Percentiles rank a stretch among this genome's conserved stretches.
Conservation (phyloP, 108 stramenopile genomes). For the Skeletonema costatum region DNA sequence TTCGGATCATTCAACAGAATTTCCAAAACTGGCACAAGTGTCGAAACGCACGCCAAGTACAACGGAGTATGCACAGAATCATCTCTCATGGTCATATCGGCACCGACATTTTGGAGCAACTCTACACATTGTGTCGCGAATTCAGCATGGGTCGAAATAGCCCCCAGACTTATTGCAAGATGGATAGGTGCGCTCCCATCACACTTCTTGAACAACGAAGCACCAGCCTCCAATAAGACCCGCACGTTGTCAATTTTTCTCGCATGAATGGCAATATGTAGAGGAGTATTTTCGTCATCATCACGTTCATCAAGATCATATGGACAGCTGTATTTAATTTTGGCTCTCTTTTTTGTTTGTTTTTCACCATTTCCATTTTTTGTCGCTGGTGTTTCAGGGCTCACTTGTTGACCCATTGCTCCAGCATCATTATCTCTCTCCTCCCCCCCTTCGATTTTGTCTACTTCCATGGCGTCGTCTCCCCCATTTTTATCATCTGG, state of each 20-base stretch:
- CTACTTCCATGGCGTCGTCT: constrained; percentile 15
- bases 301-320: constrained; percentile 87
- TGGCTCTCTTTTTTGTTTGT: constrained; percentile 39
- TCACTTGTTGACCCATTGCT: constrained; percentile 17
- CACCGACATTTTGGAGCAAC: constrained; percentile 59
- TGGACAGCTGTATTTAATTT: constrained; percentile 65
- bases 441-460: not conserved
- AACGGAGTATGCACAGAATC: constrained; percentile 85
- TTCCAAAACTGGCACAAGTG: constrained; percentile 64
- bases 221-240: constrained; percentile 75
- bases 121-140: constrained; percentile 78
- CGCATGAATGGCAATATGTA: constrained; percentile 86
- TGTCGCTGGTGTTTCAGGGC: constrained; percentile 12
- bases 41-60: constrained; percentile 77
- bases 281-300: constrained; percentile 87
- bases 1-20: constrained; percentile 60
- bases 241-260: constrained; percentile 84
- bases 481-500: constrained; percentile 8
- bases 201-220: constrained; percentile 69
- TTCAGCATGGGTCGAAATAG: constrained; percentile 60
- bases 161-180: constrained; percentile 83
- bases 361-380: constrained; percentile 4
- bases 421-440: not conserved
- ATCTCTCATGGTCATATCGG: constrained; percentile 80
- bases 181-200: constrained; percentile 86